Base-by-base conservation (phyloP, 805 yeast genomes). In the Tetrapisispora iriomotensis region DNA sequence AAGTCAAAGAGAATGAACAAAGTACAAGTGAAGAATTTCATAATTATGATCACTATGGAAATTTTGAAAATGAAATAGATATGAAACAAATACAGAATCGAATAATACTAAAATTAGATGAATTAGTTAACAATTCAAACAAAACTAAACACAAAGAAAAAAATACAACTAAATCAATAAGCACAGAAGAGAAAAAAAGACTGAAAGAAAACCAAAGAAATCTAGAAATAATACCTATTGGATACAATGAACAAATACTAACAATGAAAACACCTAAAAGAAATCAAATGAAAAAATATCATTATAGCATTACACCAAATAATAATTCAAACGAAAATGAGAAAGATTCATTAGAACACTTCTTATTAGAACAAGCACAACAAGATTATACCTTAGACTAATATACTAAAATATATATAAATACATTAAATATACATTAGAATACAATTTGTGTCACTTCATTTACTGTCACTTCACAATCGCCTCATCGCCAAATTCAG, bases 161-260 rank as follows among this genome's bases (percentile, higher is more conserved):
- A 23, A 12, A 8, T 8, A 8, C 26, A 23, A 8, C 12, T 23
- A 23, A 23, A 23, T n/a, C 8, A 12, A 10, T 18, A 4, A 31
- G 34, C 25, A 8, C 27, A 18, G 18, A 17, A 12, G 29, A 29
- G 18, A 22, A 23, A 7, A 21, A 36, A 13, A 36, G 30, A 12
- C 14, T 23, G 10, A 21, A 14, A 14, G 14, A 36, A 23, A 36
- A 13, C 19, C n/a, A 13, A 21, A 31, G 14, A 8, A 9, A 15
- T n/a, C 19, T n/a, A 9, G 39, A 37, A 25, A 29, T 37, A 4
- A 23, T 29, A 12, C 39, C 39, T 12, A 37, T 37, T 18, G 39
- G 39, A 17, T 37, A 25, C 13, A 17, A 22, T 24, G 29, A 37
- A 30, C 8, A 7, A 6, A 12, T 19, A 8, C 8, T 29, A 9